Conservation (phyloP, 176 grass and related monocot genomes). For the Cymbopogon citratus region DNA sequence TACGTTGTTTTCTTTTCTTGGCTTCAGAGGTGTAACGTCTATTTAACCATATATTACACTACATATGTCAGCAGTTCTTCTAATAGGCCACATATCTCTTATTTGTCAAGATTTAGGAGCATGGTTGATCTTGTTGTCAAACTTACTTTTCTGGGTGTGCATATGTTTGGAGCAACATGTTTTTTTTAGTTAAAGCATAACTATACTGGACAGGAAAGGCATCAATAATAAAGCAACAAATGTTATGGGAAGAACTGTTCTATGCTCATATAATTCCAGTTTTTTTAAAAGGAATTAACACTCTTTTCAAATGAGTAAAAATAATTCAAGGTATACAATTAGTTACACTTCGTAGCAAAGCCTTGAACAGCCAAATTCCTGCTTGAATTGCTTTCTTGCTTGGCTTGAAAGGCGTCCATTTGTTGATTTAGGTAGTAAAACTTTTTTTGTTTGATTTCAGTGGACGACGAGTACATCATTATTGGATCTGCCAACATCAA, state of each 20-base stretch:
- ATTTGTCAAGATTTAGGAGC: neutral
- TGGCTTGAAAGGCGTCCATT: neutral
- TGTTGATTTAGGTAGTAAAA: neutral
- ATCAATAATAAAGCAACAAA: neutral
- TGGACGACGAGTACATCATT: conserved; percentile 96
- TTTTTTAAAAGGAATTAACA: neutral
- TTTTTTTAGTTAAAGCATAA: neutral
- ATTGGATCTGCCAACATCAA: conserved; percentile 94
- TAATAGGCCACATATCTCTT: neutral
- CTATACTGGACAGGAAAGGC: neutral
- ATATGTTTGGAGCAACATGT: neutral
- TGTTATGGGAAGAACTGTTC: neutral
- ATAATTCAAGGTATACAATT: neutral
- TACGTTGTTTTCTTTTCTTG: neutral
- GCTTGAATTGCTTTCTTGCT: neutral
- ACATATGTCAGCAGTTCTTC: neutral
- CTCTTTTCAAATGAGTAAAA: neutral
- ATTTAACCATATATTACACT: neutral
- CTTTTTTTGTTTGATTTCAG: conserved; percentile 38
- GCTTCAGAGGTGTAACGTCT: neutral
- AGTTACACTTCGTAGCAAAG: neutral
- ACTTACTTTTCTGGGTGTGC: neutral
- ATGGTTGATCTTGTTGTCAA: neutral
- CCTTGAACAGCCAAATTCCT: neutral
- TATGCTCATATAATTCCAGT: neutral